Evolutionary conservation across 345 rosid genomes (phyloP).

Genomic region (Dovyalis caffra): DNA sequence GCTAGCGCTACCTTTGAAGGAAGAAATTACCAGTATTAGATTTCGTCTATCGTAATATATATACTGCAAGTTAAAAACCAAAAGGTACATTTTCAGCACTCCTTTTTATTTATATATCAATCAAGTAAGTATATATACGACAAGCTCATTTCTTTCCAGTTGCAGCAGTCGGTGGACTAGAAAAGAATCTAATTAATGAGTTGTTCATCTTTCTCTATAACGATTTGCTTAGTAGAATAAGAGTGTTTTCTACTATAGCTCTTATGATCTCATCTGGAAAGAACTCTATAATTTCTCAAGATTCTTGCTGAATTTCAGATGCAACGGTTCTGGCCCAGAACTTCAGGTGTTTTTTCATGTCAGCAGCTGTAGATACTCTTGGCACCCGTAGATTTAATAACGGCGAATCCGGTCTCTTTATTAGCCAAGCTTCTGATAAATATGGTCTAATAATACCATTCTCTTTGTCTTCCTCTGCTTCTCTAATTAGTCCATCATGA

Average conservation of each 20-base stretch:
- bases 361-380: constrained; percentile 34
- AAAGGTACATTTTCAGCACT: constrained; percentile 7
- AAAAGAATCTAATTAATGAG: background rate
- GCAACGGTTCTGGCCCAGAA: constrained; percentile 69
- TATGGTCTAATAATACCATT: constrained; percentile 42
- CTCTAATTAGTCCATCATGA: background rate
- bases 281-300: background rate
- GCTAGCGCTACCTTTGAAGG: no score
- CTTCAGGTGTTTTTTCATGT: constrained; percentile 56
- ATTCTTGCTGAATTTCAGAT: constrained; percentile 39
- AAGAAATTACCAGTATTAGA: background rate
- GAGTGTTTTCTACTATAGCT: no score
- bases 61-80: background rate
- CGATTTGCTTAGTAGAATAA: background rate
- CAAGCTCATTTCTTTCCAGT: background rate
- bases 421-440: constrained; percentile 69
- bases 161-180: constrained; percentile 9
- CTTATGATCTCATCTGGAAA: background rate
- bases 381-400: constrained; percentile 43
- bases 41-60: background rate
- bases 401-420: constrained; percentile 54
- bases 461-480: constrained; percentile 22
- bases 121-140: no score
- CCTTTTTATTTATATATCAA: background rate
- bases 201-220: background rate